Evolutionary conservation across 371 early-diverging fungal genomes (phyloP).

Genomic region (Mucor ambiguus): DNA sequence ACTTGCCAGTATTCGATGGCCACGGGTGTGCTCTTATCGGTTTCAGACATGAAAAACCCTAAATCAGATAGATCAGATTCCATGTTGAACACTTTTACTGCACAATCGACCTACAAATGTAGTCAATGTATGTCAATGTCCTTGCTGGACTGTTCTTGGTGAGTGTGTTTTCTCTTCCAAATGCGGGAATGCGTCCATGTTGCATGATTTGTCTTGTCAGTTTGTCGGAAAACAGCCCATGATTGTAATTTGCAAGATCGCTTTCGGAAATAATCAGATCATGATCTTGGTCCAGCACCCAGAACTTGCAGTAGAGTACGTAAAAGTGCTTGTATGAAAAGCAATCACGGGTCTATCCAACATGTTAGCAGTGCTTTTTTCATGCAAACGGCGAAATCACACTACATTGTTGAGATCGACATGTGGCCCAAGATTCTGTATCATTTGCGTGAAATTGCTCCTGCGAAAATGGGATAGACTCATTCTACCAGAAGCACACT

Average conservation of each 20-base stretch:
- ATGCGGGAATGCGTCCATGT: slow-evolving; percentile 37
- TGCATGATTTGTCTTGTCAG: slow-evolving; percentile 67
- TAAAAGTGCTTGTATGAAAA: slow-evolving; percentile 97
- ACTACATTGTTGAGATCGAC: slow-evolving; percentile 74
- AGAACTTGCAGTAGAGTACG: slow-evolving; percentile 95
- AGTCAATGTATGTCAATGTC: slow-evolving; percentile 56
- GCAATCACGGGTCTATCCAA: slow-evolving; percentile 58
- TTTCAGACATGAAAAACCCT: slow-evolving; percentile 88
- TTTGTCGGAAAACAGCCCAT: slow-evolving; percentile 57
- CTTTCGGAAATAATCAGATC: slow-evolving; percentile 68
- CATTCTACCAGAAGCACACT: slow-evolving; percentile 73
- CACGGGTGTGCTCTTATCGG: slow-evolving; percentile 78
- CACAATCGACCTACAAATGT: slow-evolving; percentile 35
- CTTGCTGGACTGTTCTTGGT: neutral
- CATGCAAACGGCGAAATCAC: too few species aligned
- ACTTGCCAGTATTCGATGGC: slow-evolving; percentile 87
- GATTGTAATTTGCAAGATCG: slow-evolving; percentile 70
- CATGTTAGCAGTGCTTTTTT: too few species aligned
- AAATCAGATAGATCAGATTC: neutral
- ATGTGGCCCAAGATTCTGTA: slow-evolving; percentile 66
- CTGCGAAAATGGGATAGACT: slow-evolving; percentile 70
- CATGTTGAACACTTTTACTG: neutral
- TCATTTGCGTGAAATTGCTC: slow-evolving; percentile 55
- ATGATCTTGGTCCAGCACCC: slow-evolving; percentile 84
- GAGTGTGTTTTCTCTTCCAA: slow-evolving; percentile 11